Conservation (phyloP, 1,284 basidiomycete genomes). For the Rhodotorula mucilaginosa region DNA sequence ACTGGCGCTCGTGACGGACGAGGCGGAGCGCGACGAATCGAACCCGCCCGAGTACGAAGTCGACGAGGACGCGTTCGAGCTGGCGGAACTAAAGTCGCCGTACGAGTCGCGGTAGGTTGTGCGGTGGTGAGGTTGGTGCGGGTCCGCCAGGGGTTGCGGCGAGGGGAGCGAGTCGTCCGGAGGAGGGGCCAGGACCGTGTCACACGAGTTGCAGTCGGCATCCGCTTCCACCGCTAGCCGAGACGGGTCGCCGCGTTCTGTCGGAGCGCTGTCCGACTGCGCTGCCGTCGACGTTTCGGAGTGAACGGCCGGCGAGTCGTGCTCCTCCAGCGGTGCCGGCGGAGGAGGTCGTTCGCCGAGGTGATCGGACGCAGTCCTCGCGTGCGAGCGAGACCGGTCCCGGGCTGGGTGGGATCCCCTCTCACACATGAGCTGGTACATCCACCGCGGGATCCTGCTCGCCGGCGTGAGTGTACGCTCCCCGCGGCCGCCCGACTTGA, state of each 20-base stretch:
- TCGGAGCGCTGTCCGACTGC: background rate
- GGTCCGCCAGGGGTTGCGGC: background rate
- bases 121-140: background rate
- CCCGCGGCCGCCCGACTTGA: background rate
- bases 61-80: constrained; percentile 24
- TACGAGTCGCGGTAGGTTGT: constrained; percentile 16
- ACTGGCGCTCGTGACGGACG: constrained; percentile 20
- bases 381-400: background rate
- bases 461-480: background rate
- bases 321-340: background rate
- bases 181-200: background rate
- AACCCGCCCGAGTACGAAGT: constrained; percentile 18
- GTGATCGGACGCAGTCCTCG: background rate
- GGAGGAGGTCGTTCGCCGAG: background rate
- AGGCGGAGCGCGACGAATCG: constrained; percentile 21
- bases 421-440: constrained; percentile 15
- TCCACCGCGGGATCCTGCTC: constrained; percentile 7
- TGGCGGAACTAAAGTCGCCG: constrained; percentile 21
- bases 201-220: background rate
- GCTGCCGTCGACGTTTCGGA: background rate
- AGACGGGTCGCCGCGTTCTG: background rate
- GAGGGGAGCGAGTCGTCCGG: background rate
- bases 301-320: background rate
- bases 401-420: background rate
- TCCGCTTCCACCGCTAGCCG: background rate